Base-by-base conservation (phyloP, 495 filamentous ascomycete species). In the Penicillium goetzii region DNA sequence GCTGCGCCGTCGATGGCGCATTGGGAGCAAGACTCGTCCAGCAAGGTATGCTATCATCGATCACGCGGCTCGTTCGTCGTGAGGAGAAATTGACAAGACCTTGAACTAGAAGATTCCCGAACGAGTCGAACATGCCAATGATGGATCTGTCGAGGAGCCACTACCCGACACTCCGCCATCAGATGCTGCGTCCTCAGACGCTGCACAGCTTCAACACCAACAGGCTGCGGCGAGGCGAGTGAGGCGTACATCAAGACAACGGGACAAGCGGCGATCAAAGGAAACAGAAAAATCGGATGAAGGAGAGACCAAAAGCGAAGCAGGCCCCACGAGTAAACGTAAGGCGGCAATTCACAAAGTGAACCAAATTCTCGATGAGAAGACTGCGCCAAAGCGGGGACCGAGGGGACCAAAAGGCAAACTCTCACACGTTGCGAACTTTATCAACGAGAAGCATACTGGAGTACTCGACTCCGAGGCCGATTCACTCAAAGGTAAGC, bases 401-500 rank as follows among this genome's bases (percentile, higher is more conserved):
- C 43, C 38, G 19, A 47, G 59, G 23, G 38, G 52, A 21, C 61
- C 50, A 49, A 63, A 53, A 34, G 54, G 56, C n/a, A 61, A 61
- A 40, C 61, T 59, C 14, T 54, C 34, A 17, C 63, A 62, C 34
- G 19, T 75, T 52, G 30, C 28, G n/a, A 61, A 25, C 9, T 59
- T 63, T 21, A 34, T 67, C 30, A 28, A 10, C 1, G 25, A 58
- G 1, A 67, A 60, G 33, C 53, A 72, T 2, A 30, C 32, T 23
- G 73, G 70, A 11, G 63, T 59, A 19, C 10, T 78, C 4, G 33
- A 56, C 9, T 47, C 67, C 21, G 23, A 59, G 9, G 43, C 50
- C 1, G 28, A 59, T 4, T 8, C 55, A 10, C n/a, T 77, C 19
- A 63, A 58, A 40, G 60, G 76, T 78, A 60, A 56, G 72, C 23